These are phyloP conservation scores for Aquanectria penicillioides DNA, from an alignment of 2,329 filamentous ascomycete genomes.

Conservation along the genomic window DNA sequence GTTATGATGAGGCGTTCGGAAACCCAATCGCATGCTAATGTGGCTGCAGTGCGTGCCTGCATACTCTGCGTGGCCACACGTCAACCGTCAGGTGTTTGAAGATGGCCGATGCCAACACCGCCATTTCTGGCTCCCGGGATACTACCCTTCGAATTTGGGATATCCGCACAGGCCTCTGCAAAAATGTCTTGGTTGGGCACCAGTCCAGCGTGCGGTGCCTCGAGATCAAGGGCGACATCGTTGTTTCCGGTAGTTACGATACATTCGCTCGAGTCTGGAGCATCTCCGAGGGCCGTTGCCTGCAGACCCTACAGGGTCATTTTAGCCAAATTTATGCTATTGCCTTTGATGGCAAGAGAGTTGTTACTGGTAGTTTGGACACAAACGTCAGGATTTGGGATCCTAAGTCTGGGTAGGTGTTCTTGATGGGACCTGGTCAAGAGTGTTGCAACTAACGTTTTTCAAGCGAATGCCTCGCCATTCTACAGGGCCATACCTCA, in stretches of 20 bases:
- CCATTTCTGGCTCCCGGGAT: constrained; percentile 95
- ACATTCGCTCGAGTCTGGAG: constrained; percentile 98
- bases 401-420: constrained; percentile 80
- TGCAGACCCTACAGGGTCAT: constrained; percentile 90
- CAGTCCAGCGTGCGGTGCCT: constrained; percentile 95
- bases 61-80: constrained; percentile 92
- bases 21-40: constrained; percentile 29
- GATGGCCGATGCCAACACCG: constrained; percentile 94
- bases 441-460: constrained; percentile 45
- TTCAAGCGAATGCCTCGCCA: constrained; percentile 79
- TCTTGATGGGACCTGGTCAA: neutral
- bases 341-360: constrained; percentile 92
- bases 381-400: constrained; percentile 99
- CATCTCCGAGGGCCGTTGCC: constrained; percentile 92
- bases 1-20: constrained; percentile 40
- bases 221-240: constrained; percentile 94
- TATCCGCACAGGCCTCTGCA: constrained; percentile 85
- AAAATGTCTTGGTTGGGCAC: constrained; percentile 91
- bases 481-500: constrained; percentile 96
- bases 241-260: constrained; percentile 98
- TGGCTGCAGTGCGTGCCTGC: constrained; percentile 70
- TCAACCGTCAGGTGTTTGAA: constrained; percentile 97
- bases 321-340: constrained; percentile 99
- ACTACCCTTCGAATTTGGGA: constrained; percentile 97
- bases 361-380: constrained; percentile 95